Evolutionary conservation across 106 monocot species (phyloP).

Genomic region (Narthecium ossifragum): DNA sequence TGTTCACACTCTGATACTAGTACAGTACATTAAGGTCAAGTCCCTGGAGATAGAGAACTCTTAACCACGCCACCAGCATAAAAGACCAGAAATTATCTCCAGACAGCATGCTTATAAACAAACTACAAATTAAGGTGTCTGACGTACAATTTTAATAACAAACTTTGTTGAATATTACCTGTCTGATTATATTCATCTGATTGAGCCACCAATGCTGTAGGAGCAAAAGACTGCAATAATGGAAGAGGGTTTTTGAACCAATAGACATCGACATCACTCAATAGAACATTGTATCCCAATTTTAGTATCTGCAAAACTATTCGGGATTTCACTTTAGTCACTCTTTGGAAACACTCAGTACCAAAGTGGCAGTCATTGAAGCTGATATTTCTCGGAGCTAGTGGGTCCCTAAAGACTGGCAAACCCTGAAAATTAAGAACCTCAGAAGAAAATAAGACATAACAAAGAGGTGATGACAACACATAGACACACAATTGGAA

Average conservation of each 20-base stretch:
- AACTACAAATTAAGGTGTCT: too few species aligned
- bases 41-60: too few species aligned
- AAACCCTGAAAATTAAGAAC: conserved; percentile 47
- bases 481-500: too few species aligned
- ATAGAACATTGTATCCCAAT: conserved; percentile 76
- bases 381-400: conserved; percentile 65
- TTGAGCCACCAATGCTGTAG: conserved; percentile 58
- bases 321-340: conserved; percentile 95
- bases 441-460: conserved; percentile 5
- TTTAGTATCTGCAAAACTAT: conserved; percentile 76
- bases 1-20: too few species aligned
- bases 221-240: conserved; percentile 61
- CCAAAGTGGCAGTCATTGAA: conserved; percentile 91
- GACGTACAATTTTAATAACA: too few species aligned
- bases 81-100: too few species aligned
- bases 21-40: too few species aligned
- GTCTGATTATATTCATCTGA: conserved; percentile 90
- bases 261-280: conserved; percentile 95
- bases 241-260: conserved; percentile 93
- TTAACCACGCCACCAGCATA: too few species aligned
- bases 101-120: too few species aligned
- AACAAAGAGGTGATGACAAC: too few species aligned
- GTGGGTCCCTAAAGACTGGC: conserved; percentile 72
- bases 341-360: conserved; percentile 76
- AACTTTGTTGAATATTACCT: conserved; percentile 29